Conservation (phyloP, 371 early-diverging fungal species). For the Funneliformis caledonium region DNA sequence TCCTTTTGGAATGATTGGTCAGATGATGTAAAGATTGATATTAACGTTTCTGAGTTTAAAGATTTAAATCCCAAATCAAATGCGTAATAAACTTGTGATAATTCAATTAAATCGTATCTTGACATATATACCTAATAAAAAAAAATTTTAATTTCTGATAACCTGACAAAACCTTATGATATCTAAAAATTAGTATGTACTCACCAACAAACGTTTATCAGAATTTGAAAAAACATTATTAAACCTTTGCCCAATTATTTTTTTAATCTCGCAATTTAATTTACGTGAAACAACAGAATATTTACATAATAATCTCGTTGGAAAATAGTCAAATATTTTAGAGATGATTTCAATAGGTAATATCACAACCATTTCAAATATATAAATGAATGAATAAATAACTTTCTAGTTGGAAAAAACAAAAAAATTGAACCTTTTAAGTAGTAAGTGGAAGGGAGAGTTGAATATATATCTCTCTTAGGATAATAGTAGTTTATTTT, state of each 20-base stretch:
- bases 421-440: too few species aligned
- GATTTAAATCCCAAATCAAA: constrained; percentile 28
- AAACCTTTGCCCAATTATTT: constrained; percentile 19
- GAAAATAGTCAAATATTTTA: constrained; percentile 4
- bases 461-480: too few species aligned
- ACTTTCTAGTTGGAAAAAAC: too few species aligned
- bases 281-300: not conserved
- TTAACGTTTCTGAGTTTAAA: constrained; percentile 1
- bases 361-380: not conserved
- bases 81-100: constrained; percentile 18
- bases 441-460: too few species aligned
- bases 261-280: constrained; percentile 17
- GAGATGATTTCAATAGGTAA: constrained; percentile 17
- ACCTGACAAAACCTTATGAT: not conserved
- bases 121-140: constrained; percentile 18
- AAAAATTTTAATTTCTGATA: not conserved
- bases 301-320: constrained; percentile 24
- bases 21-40: not conserved
- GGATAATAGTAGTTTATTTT: too few species aligned
- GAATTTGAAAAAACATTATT: constrained; percentile 9
- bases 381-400: too few species aligned
- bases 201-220: constrained; percentile 26
- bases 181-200: not conserved
- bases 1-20: constrained; percentile 17
- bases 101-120: constrained; percentile 19